Conservation (phyloP, 352 stramenopile genomes). For the Phytopythium oedochilum region DNA sequence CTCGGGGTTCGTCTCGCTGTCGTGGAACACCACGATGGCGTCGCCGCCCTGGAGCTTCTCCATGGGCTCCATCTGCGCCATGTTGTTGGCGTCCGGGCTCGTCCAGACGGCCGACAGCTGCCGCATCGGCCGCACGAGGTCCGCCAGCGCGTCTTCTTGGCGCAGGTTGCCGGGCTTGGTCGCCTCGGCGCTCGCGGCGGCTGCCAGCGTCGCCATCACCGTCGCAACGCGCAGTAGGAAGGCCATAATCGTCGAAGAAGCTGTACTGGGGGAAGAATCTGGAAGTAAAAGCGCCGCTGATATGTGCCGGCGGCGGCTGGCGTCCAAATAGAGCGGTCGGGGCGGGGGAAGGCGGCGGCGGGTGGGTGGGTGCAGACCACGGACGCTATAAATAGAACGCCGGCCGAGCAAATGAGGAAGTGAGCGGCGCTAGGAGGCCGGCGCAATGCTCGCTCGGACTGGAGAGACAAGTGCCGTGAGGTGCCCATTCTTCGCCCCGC, state of each 20-base stretch:
- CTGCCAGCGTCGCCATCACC: neutral
- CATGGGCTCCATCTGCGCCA: conserved; percentile 23
- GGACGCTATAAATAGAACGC: no score
- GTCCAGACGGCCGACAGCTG: conserved; percentile 35
- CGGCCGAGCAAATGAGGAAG: no score
- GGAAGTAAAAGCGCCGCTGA: no score
- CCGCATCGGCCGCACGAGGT: conserved; percentile 21
- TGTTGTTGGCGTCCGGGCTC: conserved; percentile 13
- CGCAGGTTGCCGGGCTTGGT: conserved; percentile 29
- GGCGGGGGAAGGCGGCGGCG: no score
- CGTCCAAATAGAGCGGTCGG: no score
- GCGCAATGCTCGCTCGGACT: no score
- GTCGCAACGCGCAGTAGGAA: neutral
- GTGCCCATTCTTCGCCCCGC: neutral
- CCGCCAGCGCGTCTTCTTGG: conserved; percentile 14
- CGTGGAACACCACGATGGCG: conserved; percentile 69
- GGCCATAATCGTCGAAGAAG: neutral
- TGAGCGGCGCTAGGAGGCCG: no score
- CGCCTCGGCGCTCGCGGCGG: conserved; percentile 5
- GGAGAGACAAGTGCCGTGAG: conserved; percentile 1
- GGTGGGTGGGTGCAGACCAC: no score
- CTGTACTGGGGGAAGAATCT: neutral
- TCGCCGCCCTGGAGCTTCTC: conserved; percentile 60
- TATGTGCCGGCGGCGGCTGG: no score
- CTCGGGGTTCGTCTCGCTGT: conserved; percentile 43